Conservation (phyloP, 495 filamentous ascomycete genomes). For the Tuber microsphaerosporum region DNA sequence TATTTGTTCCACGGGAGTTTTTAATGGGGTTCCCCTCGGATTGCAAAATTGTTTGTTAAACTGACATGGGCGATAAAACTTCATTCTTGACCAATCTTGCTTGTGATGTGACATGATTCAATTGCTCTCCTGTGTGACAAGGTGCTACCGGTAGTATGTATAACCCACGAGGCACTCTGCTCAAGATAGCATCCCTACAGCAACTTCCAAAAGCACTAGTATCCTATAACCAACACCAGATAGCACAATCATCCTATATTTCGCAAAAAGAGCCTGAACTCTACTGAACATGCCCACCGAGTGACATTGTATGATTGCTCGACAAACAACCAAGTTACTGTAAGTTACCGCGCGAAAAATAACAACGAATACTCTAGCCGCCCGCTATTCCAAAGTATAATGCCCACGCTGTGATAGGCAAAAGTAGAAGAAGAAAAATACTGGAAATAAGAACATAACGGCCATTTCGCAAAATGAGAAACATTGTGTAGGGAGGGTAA, state of each 20-base stretch:
- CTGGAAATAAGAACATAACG: background rate
- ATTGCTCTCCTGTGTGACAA: background rate
- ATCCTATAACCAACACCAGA: background rate
- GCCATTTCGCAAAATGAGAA: background rate
- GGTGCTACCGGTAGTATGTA: background rate
- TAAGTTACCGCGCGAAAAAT: background rate
- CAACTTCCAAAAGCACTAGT: background rate
- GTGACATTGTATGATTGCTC: background rate
- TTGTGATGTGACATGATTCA: background rate
- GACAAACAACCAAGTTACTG: background rate
- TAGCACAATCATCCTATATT: background rate
- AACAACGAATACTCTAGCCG: background rate
- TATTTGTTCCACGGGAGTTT: background rate
- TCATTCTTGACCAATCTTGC: background rate
- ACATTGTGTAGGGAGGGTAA: background rate
- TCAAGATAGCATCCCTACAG: background rate
- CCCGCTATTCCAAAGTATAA: background rate
- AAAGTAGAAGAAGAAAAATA: background rate
- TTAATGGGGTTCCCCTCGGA: background rate
- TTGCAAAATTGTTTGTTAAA: background rate
- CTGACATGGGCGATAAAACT: background rate
- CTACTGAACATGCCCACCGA: background rate
- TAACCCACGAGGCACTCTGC: background rate
- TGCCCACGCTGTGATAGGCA: background rate
- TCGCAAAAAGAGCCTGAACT: background rate